Conservation (phyloP, 73 alveolate species). For the Paramecium sexaurelia region DNA sequence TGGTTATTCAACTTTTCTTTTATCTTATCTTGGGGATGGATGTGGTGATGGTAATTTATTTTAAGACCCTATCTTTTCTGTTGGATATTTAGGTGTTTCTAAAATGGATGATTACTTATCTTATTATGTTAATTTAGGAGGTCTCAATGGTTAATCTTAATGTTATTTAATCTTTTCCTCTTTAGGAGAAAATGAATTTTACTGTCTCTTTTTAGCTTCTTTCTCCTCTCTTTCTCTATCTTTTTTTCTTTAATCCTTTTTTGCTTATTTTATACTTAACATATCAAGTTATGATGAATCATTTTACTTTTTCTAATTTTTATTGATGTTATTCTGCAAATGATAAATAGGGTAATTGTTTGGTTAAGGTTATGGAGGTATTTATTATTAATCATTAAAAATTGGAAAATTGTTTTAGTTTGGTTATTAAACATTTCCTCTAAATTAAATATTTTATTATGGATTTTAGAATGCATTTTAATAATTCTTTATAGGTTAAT, state of each 20-base stretch:
- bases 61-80: neutral
- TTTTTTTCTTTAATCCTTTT: neutral
- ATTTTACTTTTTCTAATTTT: neutral
- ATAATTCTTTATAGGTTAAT: too few species aligned
- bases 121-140: neutral
- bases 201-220: neutral
- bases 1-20: neutral
- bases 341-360: neutral
- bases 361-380: neutral
- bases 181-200: neutral
- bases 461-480: neutral
- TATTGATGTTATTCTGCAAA: neutral
- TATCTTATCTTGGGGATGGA: neutral
- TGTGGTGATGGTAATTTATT: neutral
- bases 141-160: neutral
- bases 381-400: neutral
- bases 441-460: neutral
- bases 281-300: neutral
- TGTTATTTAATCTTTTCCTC: neutral
- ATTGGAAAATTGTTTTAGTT: neutral
- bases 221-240: neutral
- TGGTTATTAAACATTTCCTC: neutral
- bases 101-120: neutral
- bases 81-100: slow-evolving; percentile 14
- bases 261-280: neutral